Evolutionary conservation across 23 red algal genomes (phyloP), one percentile per base, ranked within the genome.

Genomic region (Gracilaria caudata): DNA sequence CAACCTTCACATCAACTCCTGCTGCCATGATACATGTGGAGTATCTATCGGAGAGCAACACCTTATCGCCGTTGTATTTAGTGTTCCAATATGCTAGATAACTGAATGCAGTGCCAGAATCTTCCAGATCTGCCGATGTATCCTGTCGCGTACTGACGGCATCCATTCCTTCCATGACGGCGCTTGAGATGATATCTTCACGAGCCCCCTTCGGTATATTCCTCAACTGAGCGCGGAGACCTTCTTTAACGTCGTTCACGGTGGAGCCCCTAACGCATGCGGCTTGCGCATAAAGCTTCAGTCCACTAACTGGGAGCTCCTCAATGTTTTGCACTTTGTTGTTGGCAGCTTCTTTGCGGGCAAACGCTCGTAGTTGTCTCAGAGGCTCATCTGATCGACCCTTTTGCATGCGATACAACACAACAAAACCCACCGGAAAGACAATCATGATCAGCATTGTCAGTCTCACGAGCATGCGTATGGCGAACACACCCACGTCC

Each of bases 1-100:
- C 79, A 11, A 82, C 28, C 30, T 55, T 51, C 3, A 82, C 40
- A 17, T 46, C 60, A 36, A 65, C 51, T 7, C 79, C 79, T n/a
- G 79, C 79, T 3, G 79, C 58, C 79, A 82, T 82, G 54, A 82
- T 39, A 33, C 79, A 82, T 16, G 79, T 46, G n/a, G 53, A 82
- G 43, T 82, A 82, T 26, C 55, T 65, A 26, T 34, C 28, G 7
- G 79, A 47, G 7, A 82, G 9, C 23, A 82, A 23, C 10, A 45
- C 55, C 6, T 60, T 35, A 16, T 47, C 25, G 30, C 45, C 79
- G 26, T 61, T 61, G 60, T 63, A 82, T 11, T 55, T 47, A 8
- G 79, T 82, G 51, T 61, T 82, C 79, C 79, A 82, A 58, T 64
- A 82, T 3, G 58, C 79, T 39, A 82, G 12, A 39, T 64, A 82